phyloP scores from a whole-genome alignment of 345 rosid species.

The Euphorbia lathyris region DNA sequence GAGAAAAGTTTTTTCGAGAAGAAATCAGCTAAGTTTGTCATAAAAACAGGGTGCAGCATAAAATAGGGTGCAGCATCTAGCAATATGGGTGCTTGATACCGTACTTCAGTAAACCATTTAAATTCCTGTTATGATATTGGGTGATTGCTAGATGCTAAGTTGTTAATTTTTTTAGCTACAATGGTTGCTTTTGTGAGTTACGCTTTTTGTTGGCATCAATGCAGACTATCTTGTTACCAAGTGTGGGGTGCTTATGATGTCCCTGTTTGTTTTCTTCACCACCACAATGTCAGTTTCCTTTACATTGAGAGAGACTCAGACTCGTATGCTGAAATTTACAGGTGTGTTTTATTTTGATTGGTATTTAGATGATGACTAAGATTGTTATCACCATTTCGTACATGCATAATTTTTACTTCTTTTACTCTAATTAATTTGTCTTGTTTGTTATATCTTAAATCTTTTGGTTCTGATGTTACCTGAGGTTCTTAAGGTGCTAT shows the following conservation, averaged over 20 bases:
- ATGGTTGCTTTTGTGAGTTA: slow-evolving; percentile 3
- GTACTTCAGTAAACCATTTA: not conserved
- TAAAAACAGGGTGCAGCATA: too few species aligned
- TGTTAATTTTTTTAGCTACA: slow-evolving; percentile 1
- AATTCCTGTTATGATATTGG: not conserved
- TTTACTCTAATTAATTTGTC: not conserved
- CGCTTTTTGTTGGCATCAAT: slow-evolving; percentile 20
- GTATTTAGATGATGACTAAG: not conserved
- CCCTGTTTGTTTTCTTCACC: slow-evolving; percentile 93
- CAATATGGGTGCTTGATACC: not conserved
- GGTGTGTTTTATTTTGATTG: slow-evolving; percentile 42
- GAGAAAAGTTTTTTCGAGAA: too few species aligned
- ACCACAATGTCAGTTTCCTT: slow-evolving; percentile 99
- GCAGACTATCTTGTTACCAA: slow-evolving; percentile 97
- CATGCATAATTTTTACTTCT: not conserved
- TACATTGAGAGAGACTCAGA: slow-evolving; percentile 96
- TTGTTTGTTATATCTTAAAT: slow-evolving; percentile 4
- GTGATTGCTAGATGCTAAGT: not conserved
- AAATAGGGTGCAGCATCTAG: not conserved
- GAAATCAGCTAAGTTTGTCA: too few species aligned
- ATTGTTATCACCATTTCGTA: slow-evolving; percentile 7
- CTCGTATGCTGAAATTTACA: slow-evolving; percentile 96
- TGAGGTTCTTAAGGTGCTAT: slow-evolving; percentile 6
- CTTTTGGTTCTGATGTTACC: slow-evolving; percentile 8
- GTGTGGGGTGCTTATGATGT: slow-evolving; percentile 99